phyloP scores from a whole-genome alignment of 1,284 basidiomycete species.

The Sphaerobolus stellatus region DNA sequence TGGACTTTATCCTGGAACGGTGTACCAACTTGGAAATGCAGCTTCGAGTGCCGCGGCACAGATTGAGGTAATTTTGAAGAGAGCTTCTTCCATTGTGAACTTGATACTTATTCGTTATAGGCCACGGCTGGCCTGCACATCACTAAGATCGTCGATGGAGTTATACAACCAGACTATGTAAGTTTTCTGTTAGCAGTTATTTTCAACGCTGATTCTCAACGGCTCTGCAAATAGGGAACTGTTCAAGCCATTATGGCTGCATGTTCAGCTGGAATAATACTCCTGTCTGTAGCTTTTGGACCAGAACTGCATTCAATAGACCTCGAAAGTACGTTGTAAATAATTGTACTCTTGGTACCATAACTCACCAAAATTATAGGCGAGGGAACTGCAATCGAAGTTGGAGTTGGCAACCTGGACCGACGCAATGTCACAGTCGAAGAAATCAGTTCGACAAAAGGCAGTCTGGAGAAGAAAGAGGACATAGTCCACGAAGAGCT shows the following conservation, averaged over 20 bases:
- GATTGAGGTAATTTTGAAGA: neutral
- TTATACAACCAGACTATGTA: constrained; percentile 7
- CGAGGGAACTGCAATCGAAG: too few species aligned
- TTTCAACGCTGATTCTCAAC: neutral
- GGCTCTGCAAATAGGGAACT: neutral
- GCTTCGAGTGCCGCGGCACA: constrained; percentile 17
- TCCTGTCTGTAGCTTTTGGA: constrained; percentile 1
- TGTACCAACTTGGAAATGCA: constrained; percentile 42
- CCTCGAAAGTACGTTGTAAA: neutral
- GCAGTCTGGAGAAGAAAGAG: too few species aligned
- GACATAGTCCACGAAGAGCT: too few species aligned
- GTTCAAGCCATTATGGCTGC: constrained; percentile 8
- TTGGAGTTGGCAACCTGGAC: too few species aligned
- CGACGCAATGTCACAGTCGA: too few species aligned
- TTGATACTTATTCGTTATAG: neutral
- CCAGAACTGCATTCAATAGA: constrained; percentile 1
- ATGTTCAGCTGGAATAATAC: neutral
- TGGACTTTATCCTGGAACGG: constrained; percentile 39
- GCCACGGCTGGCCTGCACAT: constrained; percentile 8
- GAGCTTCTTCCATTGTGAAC: neutral
- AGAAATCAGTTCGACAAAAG: too few species aligned
- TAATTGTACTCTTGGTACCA: too few species aligned
- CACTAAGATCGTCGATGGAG: neutral
- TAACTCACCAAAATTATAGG: too few species aligned
- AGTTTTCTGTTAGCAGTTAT: neutral